Evolutionary conservation across 2,329 filamentous ascomycete species (phyloP).

Genomic region (Helminthosporium solani): DNA sequence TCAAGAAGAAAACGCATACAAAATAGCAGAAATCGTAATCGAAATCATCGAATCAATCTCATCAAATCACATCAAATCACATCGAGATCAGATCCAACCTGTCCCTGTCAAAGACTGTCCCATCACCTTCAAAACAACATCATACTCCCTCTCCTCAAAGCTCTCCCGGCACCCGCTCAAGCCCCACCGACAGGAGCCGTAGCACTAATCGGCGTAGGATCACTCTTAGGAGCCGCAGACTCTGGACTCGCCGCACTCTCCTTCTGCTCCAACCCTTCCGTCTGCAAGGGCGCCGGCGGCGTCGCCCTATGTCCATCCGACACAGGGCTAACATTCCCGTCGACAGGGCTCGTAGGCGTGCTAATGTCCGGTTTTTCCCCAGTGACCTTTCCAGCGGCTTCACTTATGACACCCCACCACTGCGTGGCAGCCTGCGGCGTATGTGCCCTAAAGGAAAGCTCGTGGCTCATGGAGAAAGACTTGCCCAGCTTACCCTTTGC

Average conservation of each 20-base stretch:
- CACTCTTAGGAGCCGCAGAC: conserved; percentile 6
- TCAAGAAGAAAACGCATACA: too few species aligned
- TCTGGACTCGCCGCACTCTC: conserved; percentile 18
- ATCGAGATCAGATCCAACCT: neutral
- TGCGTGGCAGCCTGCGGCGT: conserved; percentile 76
- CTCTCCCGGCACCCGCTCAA: conserved; percentile 34
- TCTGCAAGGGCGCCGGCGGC: conserved; percentile 35
- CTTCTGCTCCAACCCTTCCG: conserved; percentile 30
- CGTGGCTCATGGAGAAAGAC: conserved; percentile 76
- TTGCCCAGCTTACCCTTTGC: conserved; percentile 73
- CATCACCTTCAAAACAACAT: neutral
- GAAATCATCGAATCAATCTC: neutral
- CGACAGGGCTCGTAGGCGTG: conserved; percentile 39
- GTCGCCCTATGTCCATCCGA: conserved; percentile 8
- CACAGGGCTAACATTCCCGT: neutral
- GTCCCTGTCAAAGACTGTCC: too few species aligned
- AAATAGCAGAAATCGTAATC: too few species aligned
- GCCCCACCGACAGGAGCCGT: conserved; percentile 21
- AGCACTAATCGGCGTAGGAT: conserved; percentile 12
- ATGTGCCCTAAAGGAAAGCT: conserved; percentile 85
- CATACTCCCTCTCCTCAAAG: conserved; percentile 14
- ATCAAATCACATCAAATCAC: neutral
- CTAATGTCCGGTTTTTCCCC: conserved; percentile 42
- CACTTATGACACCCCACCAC: conserved; percentile 76
- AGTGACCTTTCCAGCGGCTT: conserved; percentile 56